Evolutionary conservation across 257 asterid genomes (phyloP), one percentile per base, ranked within the genome.

Genomic region (Dorcoceras hygrometricum): DNA sequence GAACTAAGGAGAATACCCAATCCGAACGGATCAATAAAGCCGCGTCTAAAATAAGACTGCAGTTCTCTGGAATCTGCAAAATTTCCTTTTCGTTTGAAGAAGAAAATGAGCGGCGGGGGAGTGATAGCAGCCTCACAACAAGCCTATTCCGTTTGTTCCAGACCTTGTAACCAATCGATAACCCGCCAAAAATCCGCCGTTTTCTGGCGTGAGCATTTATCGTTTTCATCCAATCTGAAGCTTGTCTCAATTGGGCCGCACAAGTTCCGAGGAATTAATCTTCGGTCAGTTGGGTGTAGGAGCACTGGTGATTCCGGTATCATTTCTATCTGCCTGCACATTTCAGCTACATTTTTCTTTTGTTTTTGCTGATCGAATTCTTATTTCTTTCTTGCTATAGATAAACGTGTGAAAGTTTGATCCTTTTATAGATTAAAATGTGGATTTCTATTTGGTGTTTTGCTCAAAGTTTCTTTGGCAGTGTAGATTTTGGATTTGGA

Each of bases 261-360:
- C 19, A 68, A 67, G 36, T 61, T 31, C 68, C 68, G 75, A 1
- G 71, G 69, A 59, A 48, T 74, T 68, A 55, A 66, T 23, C 76
- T 83, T 31, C 73, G 75, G 66, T 76, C 88, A 51, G 72, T 83
- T 31, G 75, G 76, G 68, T 78, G 89, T 46, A 75, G 72, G 50
- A 56, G 74, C 29, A 73, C 76, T 31, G 78, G 77, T 23, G 81
- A 80, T 63, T 71, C 86, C 10, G 84, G 83, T 76, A 79, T 57
- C 11, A 23, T 16, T 46, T 39, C 50, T 39, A 39, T 39, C n/a
- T 39, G 19, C 4, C 31, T 18, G 22, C 25, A 56, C 72, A 57
- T 34, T 55, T 60, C 19, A 25, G 48, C 22, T 46, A 31, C 60
- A 4, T 27, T 22, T 10, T 66, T 12, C 16, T 32, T 19, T 11